Conservation (phyloP, 352 stramenopile species). For the Pythium myriotylum region DNA sequence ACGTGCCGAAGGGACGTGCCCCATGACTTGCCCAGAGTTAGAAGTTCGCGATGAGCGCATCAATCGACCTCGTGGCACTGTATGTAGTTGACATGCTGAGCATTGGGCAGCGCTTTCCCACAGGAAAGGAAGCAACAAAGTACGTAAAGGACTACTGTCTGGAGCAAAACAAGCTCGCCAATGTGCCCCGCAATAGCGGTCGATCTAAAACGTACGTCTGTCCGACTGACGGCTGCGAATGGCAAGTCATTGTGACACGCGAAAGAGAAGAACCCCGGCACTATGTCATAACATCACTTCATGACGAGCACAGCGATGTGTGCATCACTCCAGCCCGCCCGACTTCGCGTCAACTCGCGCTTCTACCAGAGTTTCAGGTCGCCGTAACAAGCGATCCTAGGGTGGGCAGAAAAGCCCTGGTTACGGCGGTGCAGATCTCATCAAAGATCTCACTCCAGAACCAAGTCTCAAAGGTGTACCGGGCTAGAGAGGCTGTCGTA, state of each 20-base stretch:
- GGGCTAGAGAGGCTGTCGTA: neutral
- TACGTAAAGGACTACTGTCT: neutral
- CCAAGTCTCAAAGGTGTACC: neutral
- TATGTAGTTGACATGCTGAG: neutral
- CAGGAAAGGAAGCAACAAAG: neutral
- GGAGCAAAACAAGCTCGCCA: neutral
- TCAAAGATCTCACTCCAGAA: constrained; percentile 12
- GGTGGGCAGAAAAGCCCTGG: neutral
- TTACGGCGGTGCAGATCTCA: neutral
- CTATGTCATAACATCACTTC: neutral
- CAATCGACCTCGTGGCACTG: neutral
- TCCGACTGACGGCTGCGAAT: neutral
- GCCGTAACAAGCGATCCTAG: constrained; percentile 4
- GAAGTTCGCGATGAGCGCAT: constrained; percentile 3
- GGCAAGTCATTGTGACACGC: neutral
- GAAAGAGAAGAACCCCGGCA: neutral
- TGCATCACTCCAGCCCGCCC: neutral
- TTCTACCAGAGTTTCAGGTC: constrained; percentile 8
- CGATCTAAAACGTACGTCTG: constrained; percentile 4
- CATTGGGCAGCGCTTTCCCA: neutral
- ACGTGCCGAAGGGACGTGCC: too few species aligned
- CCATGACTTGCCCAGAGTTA: too few species aligned
- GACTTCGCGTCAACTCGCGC: neutral
- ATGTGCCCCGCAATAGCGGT: neutral
- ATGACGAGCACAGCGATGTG: neutral